Base-by-base conservation (phyloP, 2,329 filamentous ascomycete genomes). In the Metarhizium sp. region DNA sequence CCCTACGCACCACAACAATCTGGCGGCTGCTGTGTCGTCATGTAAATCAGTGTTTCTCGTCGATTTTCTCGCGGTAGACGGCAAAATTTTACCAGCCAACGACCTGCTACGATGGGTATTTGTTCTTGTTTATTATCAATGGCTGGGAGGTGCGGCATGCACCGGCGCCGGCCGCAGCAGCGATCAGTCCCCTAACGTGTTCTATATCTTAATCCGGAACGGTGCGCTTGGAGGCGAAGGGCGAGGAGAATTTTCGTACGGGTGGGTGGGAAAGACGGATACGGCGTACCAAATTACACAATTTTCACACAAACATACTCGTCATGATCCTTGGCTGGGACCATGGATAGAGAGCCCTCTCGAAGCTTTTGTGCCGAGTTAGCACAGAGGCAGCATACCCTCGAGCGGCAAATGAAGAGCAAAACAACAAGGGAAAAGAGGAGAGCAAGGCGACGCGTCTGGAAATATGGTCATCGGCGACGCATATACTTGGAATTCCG, bases 1-100 rank as follows among this genome's bases (percentile, higher is more conserved):
- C 94, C 94, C n/a, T 99, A 99, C 71, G 91, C 92, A 67, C 92
- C 92, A 63, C 92, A 95, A 78, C 90, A 95, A 76, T 90, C 83
- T 64, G 88, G 85, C 69, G 88, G 91, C 66, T 99, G 94, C 84
- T 99, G 94, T 78, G 81, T 87, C 67, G 85, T 99, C 75, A 97
- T 97, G 92, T 97, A 82, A 71, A 59, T 59, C 53, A 29, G 14
- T 42, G 52, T 8, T 53, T 36, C 51, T 30, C 38, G 29, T 49
- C n/a, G 29, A 53, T 54, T 52, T 50, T 49, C 54, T 45, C 30
- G 36, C 51, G 30, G 49, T 43, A 56, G 51, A 54, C 48, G 34
- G 36, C 52, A 50, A 36, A 55, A 47, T 55, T 50, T 53, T 20
- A 47, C 45, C 50, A 50, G 50, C 18, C 52, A 36, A 57, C n/a